Conservation (phyloP, 1,139 yeast species). For the Scheffersomyces insectosa region DNA sequence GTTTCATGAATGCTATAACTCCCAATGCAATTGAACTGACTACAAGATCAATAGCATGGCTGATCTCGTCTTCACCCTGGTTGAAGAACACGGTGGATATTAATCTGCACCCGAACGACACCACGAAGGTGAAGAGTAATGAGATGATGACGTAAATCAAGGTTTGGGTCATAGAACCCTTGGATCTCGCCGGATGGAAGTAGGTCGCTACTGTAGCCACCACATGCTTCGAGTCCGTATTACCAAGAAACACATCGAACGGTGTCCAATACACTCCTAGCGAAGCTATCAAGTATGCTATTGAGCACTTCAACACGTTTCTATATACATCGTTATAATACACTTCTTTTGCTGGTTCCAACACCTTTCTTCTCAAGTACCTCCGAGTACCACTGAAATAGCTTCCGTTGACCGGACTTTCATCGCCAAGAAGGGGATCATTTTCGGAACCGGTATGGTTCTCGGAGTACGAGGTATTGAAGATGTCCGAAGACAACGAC, state of each 20-base stretch:
- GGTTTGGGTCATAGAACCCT: conserved; percentile 81
- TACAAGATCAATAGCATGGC: conserved; percentile 58
- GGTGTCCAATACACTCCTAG: conserved; percentile 69
- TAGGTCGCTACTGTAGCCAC: conserved; percentile 83
- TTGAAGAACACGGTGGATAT: conserved; percentile 50
- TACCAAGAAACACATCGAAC: conserved; percentile 58
- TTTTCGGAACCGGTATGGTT: too few relatives aligned
- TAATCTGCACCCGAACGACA: conserved; percentile 56
- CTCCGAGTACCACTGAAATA: not conserved
- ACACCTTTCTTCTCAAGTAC: too few relatives aligned
- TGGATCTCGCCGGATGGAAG: conserved; percentile 79
- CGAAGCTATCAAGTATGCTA: conserved; percentile 74
- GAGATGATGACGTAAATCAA: conserved; percentile 60
- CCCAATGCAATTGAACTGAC: conserved; percentile 62
- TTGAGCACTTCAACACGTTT: conserved; percentile 60
- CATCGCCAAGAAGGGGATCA: too few relatives aligned
- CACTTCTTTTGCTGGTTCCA: not conserved
- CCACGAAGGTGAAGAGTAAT: conserved; percentile 54
- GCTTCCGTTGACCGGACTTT: not conserved
- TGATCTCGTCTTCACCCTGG: conserved; percentile 49
- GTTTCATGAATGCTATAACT: conserved; percentile 66
- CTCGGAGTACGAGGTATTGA: not conserved
- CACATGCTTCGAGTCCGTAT: conserved; percentile 75
- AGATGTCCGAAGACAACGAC: conserved; percentile 10
- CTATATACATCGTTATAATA: conserved; percentile 21